These are phyloP conservation scores for Sporothrix brasiliensis DNA, from an alignment of 2,329 filamentous ascomycete genomes.

Conservation along the genomic window DNA sequence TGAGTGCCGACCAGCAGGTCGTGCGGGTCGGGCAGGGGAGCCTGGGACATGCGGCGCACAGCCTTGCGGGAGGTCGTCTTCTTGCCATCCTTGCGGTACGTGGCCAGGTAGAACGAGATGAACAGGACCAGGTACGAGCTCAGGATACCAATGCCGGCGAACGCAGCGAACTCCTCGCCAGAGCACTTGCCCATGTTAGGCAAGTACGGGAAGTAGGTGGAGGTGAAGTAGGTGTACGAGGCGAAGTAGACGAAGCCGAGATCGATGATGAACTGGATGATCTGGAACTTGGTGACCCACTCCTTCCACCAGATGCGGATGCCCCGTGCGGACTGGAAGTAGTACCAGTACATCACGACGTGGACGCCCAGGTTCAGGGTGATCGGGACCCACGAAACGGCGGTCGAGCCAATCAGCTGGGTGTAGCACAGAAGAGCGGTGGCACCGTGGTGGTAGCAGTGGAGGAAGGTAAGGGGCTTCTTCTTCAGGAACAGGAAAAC, in stretches of 20 bases:
- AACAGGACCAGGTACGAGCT: constrained; percentile 96
- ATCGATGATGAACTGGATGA: constrained; percentile 95
- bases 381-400: constrained; percentile 94
- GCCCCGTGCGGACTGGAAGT: constrained; percentile 97
- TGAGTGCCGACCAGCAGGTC: constrained; percentile 62
- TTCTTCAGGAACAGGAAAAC: constrained; percentile 98
- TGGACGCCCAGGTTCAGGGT: constrained; percentile 90
- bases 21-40: constrained; percentile 78
- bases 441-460: constrained; percentile 98
- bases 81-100: constrained; percentile 87
- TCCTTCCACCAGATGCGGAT: constrained; percentile 99
- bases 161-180: constrained; percentile 94
- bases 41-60: constrained; percentile 66
- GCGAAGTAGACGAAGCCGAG: constrained; percentile 98
- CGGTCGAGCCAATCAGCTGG: constrained; percentile 87
- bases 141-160: constrained; percentile 87
- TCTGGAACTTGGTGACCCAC: constrained; percentile 97
- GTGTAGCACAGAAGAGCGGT: constrained; percentile 98
- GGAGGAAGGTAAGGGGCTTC: constrained; percentile 98
- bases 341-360: constrained; percentile 99
- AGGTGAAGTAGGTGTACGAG: constrained; percentile 74
- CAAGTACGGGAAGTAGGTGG: constrained; percentile 88
- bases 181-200: constrained; percentile 86
- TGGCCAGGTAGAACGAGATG: constrained; percentile 98
- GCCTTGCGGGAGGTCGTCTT: constrained; percentile 78